phyloP scores from a whole-genome alignment of 2,329 filamentous ascomycete species.

The Fusarium sp. region DNA sequence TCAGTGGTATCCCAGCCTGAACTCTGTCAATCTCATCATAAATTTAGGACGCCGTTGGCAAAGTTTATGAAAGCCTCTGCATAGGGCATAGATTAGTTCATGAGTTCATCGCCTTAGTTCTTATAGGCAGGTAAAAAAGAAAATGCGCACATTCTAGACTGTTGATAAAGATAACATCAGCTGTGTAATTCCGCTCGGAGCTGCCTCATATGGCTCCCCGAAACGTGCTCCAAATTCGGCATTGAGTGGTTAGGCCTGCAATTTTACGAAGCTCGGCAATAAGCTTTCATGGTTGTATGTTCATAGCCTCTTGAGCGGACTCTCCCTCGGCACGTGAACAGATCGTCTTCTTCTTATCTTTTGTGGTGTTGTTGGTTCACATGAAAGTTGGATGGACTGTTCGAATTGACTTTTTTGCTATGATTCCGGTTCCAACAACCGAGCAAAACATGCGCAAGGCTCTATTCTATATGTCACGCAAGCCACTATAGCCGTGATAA shows the following conservation, averaged over 20 bases:
- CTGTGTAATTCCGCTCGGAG: neutral
- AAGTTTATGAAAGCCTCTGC: neutral
- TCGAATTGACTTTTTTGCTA: neutral
- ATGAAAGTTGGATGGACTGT: neutral
- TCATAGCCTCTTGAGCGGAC: neutral
- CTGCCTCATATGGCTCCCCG: neutral
- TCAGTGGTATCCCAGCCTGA: neutral
- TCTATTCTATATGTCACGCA: neutral
- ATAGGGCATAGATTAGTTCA: neutral
- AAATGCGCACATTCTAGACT: neutral
- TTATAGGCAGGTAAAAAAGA: neutral
- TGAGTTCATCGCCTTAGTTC: neutral
- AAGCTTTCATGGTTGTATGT: neutral
- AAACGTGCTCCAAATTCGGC: neutral
- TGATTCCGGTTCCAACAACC: neutral
- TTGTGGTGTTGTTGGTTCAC: neutral
- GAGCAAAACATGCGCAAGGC: neutral
- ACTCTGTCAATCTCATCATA: neutral
- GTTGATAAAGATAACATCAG: neutral
- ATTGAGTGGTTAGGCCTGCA: neutral
- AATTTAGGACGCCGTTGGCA: neutral
- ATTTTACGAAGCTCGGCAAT: neutral
- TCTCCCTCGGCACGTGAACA: neutral
- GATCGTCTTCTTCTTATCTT: neutral
- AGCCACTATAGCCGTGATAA: neutral